Percentiles rank a stretch among this genome's conserved stretches.
Evolutionary conservation across 805 yeast genomes (phyloP).

Genomic region (Tetrapisispora nanseiensis): DNA sequence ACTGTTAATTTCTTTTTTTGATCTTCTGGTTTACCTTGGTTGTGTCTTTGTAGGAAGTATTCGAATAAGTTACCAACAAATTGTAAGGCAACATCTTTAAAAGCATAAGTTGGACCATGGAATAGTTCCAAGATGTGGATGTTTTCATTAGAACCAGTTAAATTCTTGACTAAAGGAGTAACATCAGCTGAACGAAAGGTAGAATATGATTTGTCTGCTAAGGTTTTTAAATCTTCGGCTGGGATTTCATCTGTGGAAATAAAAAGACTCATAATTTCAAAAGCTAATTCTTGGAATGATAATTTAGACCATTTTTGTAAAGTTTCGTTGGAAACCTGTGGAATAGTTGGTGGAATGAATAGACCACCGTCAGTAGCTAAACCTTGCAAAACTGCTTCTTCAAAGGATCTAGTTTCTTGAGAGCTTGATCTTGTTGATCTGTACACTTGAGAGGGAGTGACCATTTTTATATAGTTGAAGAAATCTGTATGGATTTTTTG

Average conservation of each 20-base stretch:
- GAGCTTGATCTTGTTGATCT: conserved; percentile 68
- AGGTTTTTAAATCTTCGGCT: conserved; percentile 48
- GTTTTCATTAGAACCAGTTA: conserved; percentile 47
- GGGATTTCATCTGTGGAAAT: conserved; percentile 67
- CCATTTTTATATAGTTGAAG: too few relatives aligned
- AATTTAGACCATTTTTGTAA: conserved; percentile 62
- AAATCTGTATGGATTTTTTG: too few relatives aligned
- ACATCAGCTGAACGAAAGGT: conserved; percentile 84
- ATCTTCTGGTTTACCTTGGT: conserved; percentile 41
- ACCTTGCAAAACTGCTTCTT: conserved; percentile 80
- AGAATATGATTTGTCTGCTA: conserved; percentile 68
- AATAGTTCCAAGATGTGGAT: conserved; percentile 81
- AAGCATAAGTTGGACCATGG: conserved; percentile 99
- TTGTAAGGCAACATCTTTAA: conserved; percentile 97
- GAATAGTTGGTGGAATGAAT: conserved; percentile 78
- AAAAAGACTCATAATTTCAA: conserved; percentile 73
- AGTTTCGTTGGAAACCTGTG: conserved; percentile 45
- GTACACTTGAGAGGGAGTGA: conserved; percentile 44
- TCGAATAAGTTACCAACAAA: conserved; percentile 96
- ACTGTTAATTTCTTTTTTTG: conserved; percentile 80
- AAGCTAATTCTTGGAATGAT: conserved; percentile 79
- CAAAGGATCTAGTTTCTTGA: conserved; percentile 51
- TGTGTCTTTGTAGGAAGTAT: conserved; percentile 73
- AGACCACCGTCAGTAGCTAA: conserved; percentile 96
- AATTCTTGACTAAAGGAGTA: conserved; percentile 61